phyloP scores from a whole-genome alignment of 2,329 filamentous ascomycete species.

The Sporothrix brasiliensis region DNA sequence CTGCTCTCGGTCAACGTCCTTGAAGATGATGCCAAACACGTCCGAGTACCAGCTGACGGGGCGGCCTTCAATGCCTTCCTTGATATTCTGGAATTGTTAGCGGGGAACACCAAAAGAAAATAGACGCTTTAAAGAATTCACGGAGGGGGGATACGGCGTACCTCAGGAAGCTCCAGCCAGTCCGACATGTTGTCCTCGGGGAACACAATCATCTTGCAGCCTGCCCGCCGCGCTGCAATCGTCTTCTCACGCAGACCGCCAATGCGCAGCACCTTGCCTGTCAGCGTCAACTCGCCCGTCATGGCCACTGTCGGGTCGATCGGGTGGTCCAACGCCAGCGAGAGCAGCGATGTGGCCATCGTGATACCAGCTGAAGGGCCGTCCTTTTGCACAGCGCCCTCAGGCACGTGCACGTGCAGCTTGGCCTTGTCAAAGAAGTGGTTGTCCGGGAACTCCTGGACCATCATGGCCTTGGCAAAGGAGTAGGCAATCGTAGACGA shows the following conservation, averaged over 20 bases:
- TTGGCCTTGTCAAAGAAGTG: conserved; percentile 95
- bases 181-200: conserved; percentile 93
- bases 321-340: conserved; percentile 75
- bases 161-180: conserved; percentile 95
- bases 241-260: conserved; percentile 96
- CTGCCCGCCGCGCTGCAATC: conserved; percentile 87
- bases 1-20: conserved; percentile 70
- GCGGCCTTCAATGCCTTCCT: conserved; percentile 88
- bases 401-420: conserved; percentile 93
- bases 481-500: conserved; percentile 94
- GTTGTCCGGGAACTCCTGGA: conserved; percentile 82
- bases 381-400: conserved; percentile 95
- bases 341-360: conserved; percentile 93
- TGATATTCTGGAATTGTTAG: conserved; percentile 76
- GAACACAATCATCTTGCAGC: conserved; percentile 92
- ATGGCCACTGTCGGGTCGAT: conserved; percentile 89
- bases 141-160: conserved; percentile 53
- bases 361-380: conserved; percentile 92
- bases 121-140: conserved; percentile 36
- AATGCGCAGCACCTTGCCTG: conserved; percentile 93
- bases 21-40: conserved; percentile 90
- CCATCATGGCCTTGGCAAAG: conserved; percentile 88
- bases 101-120: not conserved
- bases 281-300: conserved; percentile 96
- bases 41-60: conserved; percentile 93